Evolutionary conservation across 352 stramenopile genomes (phyloP).

Genomic region (Blastocystis sp.): DNA sequence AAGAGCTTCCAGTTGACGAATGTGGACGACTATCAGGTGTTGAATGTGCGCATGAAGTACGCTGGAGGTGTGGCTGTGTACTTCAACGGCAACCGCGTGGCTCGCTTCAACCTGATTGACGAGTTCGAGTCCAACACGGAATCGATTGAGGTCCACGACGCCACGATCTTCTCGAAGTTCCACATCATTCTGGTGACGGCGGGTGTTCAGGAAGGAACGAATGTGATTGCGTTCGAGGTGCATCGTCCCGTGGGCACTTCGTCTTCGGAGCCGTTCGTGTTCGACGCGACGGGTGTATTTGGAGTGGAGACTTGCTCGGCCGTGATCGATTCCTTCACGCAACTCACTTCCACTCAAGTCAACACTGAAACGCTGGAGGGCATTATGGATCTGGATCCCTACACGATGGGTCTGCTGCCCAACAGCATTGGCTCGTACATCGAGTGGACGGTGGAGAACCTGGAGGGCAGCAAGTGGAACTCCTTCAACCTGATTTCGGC

Average conservation of each 20-base stretch:
- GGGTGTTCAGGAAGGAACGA: not conserved
- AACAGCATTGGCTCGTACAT: not conserved
- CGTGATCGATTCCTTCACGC: not conserved
- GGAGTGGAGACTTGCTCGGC: not conserved
- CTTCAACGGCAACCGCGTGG: not conserved
- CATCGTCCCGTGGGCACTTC: not conserved
- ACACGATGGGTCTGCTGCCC: not conserved
- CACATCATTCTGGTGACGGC: not conserved
- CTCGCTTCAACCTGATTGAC: not conserved
- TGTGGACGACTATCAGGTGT: not conserved
- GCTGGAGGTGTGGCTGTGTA: not conserved
- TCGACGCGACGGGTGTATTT: slow-evolving; percentile 13
- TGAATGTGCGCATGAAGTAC: not conserved
- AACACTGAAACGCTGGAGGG: not conserved
- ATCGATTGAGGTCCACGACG: not conserved
- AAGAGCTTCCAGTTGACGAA: not conserved
- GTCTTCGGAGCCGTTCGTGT: not conserved
- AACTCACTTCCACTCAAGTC: not conserved
- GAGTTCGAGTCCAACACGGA: not conserved
- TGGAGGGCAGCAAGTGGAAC: slow-evolving; percentile 15
- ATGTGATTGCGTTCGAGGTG: slow-evolving; percentile 22
- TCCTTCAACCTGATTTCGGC: not conserved
- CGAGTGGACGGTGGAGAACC: slow-evolving; percentile 19
- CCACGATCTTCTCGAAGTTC: not conserved
- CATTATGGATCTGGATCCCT: slow-evolving; percentile 1